Base-by-base conservation (phyloP, 495 filamentous ascomycete genomes). In the Penicillium soppii region DNA sequence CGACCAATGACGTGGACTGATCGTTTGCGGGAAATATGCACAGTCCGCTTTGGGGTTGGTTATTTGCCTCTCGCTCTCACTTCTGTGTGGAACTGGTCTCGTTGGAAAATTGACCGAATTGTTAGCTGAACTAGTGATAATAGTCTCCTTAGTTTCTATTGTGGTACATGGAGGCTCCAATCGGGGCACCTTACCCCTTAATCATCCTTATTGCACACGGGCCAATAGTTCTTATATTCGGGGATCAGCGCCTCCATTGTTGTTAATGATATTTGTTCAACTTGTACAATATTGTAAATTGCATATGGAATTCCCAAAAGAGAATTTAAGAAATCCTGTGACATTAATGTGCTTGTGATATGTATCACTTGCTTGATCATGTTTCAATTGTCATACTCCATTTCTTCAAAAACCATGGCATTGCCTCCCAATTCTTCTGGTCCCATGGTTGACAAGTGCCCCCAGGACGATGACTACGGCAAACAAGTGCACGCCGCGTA, bases 401-500 rank as follows among this genome's bases (percentile, higher is more conserved):
- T 43, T 71, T 69, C 41, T 52, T 52, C 43, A 59, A 35, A 52
- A 75, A 75, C 70, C 72, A 73, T 4, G 61, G 58, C 47, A 53
- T 58, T 6, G 57, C 66, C 47, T 72, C 62, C 72, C 72, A 75
- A 33, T 63, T 64, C 4, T 57, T 57, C 42, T 46, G 59, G 56
- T 74, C 69, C 69, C 69, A 74, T 15, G 61, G 58, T 19, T 54
- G 57, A 42, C 40, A 59, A 50, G 44, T 54, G 44, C 43, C 41
- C 35, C 26, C 53, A n/a, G 47, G 27, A 16, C 40, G 33, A 17
- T 17, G 47, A 21, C 48, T 27, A 37, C 46, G 46, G 41, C 58
- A 54, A 21, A 67, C 30, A 47, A 62, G 26, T 6, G 63, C 62
- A 50, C 65, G 39, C 44, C 65, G 44, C 12, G 36, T 55, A 42